These are phyloP conservation scores for Farysia itapuensis DNA, from an alignment of 1,284 basidiomycete species.

Conservation along the genomic window DNA sequence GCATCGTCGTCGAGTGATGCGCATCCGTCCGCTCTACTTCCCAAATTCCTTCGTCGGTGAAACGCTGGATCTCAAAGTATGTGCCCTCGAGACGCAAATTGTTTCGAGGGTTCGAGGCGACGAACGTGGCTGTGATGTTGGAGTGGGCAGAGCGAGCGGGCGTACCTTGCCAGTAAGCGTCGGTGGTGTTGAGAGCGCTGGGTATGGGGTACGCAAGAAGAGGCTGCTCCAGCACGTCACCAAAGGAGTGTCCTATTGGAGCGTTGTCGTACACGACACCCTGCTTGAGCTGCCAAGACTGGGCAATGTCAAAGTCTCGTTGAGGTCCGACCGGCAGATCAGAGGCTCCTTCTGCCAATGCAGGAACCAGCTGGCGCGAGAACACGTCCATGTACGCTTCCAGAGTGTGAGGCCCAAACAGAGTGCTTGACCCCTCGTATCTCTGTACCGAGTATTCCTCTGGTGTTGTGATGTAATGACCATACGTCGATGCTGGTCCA, in stretches of 20 bases:
- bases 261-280: slow-evolving; percentile 41
- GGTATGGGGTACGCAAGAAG: slow-evolving; percentile 64
- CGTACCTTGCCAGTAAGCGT: slow-evolving; percentile 1
- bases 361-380: slow-evolving; percentile 44
- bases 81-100: slow-evolving; percentile 74
- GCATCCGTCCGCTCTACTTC: slow-evolving; percentile 71
- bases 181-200: slow-evolving; percentile 58
- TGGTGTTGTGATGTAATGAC: slow-evolving; percentile 71
- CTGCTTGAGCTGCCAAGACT: slow-evolving; percentile 64
- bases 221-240: slow-evolving; percentile 70
- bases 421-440: slow-evolving; percentile 79
- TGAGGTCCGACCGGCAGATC: slow-evolving; percentile 68
- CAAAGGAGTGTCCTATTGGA: slow-evolving; percentile 67
- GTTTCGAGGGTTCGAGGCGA: slow-evolving; percentile 79
- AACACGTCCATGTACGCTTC: slow-evolving; percentile 80
- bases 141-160: slow-evolving; percentile 40
- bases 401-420: slow-evolving; percentile 77
- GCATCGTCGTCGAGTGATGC: slow-evolving; percentile 74
- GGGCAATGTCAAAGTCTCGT: slow-evolving; percentile 69
- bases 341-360: slow-evolving; percentile 63
- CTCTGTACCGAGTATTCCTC: slow-evolving; percentile 77
- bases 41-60: slow-evolving; percentile 64
- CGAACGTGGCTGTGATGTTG: slow-evolving; percentile 69
- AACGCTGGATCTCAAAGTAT: slow-evolving; percentile 71
- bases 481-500: slow-evolving; percentile 79